Percentiles rank a stretch among this genome's conserved stretches.
Evolutionary conservation across 2,329 filamentous ascomycete genomes (phyloP).

Genomic region (Epichloe brachyelytri): DNA sequence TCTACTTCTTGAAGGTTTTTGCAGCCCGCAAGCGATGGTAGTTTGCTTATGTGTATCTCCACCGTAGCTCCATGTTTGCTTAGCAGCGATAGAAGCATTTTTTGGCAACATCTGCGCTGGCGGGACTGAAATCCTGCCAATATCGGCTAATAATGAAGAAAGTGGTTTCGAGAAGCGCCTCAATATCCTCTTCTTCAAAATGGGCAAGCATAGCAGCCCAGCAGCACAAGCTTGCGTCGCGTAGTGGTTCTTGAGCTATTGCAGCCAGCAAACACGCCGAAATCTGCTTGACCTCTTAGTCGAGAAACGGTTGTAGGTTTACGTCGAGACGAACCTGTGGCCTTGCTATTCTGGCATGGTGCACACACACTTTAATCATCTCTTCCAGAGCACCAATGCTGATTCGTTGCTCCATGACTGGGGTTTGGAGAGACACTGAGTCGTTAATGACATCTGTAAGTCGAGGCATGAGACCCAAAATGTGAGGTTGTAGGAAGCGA

Average conservation of each 20-base stretch:
- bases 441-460: conserved; percentile 73
- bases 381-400: conserved; percentile 77
- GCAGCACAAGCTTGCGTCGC: conserved; percentile 65
- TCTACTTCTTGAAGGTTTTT: conserved; percentile 57
- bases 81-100: conserved; percentile 53
- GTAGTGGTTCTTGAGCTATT: conserved; percentile 60
- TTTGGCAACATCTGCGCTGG: conserved; percentile 46
- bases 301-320: not conserved
- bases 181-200: conserved; percentile 67
- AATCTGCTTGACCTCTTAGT: conserved; percentile 40
- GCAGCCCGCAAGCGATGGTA: conserved; percentile 68
- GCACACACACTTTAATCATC: conserved; percentile 66
- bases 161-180: conserved; percentile 71
- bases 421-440: conserved; percentile 36
- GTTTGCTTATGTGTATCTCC: conserved; percentile 52
- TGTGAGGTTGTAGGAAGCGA: conserved; percentile 67
- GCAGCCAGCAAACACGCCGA: conserved; percentile 86
- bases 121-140: conserved; percentile 55
- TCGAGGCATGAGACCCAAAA: conserved; percentile 74
- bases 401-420: conserved; percentile 55
- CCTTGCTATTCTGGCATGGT: conserved; percentile 62
- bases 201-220: conserved; percentile 70
- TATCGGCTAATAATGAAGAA: conserved; percentile 77
- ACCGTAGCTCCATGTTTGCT: conserved; percentile 49
- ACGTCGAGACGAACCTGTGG: conserved; percentile 54